A percentile compares a stretch with the other conserved stretches of the same genome.
phyloP scores from a whole-genome alignment of 2,329 filamentous ascomycete genomes.

The Zopfia rhizophila region DNA sequence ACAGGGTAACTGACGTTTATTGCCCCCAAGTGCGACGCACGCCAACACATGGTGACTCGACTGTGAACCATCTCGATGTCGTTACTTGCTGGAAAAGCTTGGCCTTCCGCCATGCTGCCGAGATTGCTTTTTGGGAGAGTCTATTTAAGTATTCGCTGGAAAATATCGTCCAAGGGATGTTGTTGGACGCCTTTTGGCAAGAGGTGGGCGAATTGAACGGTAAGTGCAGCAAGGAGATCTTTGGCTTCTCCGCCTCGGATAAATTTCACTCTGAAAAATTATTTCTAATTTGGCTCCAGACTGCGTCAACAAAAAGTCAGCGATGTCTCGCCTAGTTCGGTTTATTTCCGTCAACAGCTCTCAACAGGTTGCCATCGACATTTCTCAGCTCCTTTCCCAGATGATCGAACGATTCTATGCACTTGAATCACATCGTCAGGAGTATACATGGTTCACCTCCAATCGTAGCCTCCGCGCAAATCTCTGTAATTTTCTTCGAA shows the following conservation, averaged over 20 bases:
- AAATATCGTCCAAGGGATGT: slow-evolving; percentile 25
- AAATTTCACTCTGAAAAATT: background rate
- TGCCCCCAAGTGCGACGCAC: slow-evolving; percentile 39
- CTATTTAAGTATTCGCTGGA: slow-evolving; percentile 35
- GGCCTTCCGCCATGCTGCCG: slow-evolving; percentile 35
- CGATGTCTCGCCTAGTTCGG: slow-evolving; percentile 22
- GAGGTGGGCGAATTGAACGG: slow-evolving; percentile 10
- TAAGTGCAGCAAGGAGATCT: slow-evolving; percentile 2
- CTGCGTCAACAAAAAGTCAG: background rate
- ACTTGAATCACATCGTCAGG: slow-evolving; percentile 4
- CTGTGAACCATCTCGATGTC: slow-evolving; percentile 44
- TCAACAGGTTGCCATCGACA: slow-evolving; percentile 30
- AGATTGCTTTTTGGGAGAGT: slow-evolving; percentile 45
- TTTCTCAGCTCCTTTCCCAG: slow-evolving; percentile 31
- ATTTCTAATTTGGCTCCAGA: slow-evolving; percentile 17
- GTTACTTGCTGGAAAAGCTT: slow-evolving; percentile 50
- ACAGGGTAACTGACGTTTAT: slow-evolving; percentile 27
- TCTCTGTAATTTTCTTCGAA: slow-evolving; percentile 43
- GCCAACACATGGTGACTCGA: background rate
- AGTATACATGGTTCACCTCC: slow-evolving; percentile 36
- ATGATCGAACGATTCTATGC: slow-evolving; percentile 41
- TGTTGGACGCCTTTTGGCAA: slow-evolving; percentile 24
- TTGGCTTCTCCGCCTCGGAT: slow-evolving; percentile 1
- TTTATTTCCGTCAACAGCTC: slow-evolving; percentile 13
- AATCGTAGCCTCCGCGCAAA: slow-evolving; percentile 35